These are phyloP conservation scores for Wallacemonas sp. DNA, from an alignment of 208 protist species.

Conservation along the genomic window DNA sequence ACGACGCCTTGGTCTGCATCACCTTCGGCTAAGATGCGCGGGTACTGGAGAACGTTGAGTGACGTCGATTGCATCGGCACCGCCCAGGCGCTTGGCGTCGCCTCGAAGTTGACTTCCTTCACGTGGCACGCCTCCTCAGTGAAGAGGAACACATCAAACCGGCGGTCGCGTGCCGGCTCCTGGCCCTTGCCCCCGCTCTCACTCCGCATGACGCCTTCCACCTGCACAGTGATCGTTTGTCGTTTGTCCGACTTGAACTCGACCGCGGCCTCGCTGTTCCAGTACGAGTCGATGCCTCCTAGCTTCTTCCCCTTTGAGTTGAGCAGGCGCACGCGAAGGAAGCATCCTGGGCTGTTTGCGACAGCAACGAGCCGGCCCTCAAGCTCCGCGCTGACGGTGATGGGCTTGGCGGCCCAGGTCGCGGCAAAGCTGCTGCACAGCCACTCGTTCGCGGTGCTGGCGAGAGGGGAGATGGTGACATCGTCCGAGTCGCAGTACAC, in stretches of 20 bases:
- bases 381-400: slow-evolving; percentile 50
- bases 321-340: slow-evolving; percentile 60
- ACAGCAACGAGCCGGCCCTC: slow-evolving; percentile 60
- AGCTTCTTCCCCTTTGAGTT: slow-evolving; percentile 61
- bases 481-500: slow-evolving; percentile 89
- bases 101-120: slow-evolving; percentile 59
- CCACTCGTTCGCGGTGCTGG: slow-evolving; percentile 53
- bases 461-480: slow-evolving; percentile 56
- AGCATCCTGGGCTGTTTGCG: slow-evolving; percentile 65
- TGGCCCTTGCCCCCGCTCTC: slow-evolving; percentile 30
- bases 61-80: slow-evolving; percentile 71
- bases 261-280: slow-evolving; percentile 78
- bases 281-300: slow-evolving; percentile 79
- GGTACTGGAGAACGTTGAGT: slow-evolving; percentile 60
- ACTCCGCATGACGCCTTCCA: slow-evolving; percentile 76
- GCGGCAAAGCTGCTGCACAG: slow-evolving; percentile 55
- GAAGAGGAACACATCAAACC: slow-evolving; percentile 85
- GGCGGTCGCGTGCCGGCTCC: slow-evolving; percentile 51
- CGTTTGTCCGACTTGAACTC: slow-evolving; percentile 49
- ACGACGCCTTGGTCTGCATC: slow-evolving; percentile 30
- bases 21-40: slow-evolving; percentile 48
- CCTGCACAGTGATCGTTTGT: slow-evolving; percentile 51
- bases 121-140: slow-evolving; percentile 64
- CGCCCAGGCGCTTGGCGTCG: slow-evolving; percentile 63
- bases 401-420: slow-evolving; percentile 48